Evolutionary conservation across 768 basidiomycete species (phyloP), one percentile per base, ranked within the genome.

Genomic region (Collybiopsis confluens): DNA sequence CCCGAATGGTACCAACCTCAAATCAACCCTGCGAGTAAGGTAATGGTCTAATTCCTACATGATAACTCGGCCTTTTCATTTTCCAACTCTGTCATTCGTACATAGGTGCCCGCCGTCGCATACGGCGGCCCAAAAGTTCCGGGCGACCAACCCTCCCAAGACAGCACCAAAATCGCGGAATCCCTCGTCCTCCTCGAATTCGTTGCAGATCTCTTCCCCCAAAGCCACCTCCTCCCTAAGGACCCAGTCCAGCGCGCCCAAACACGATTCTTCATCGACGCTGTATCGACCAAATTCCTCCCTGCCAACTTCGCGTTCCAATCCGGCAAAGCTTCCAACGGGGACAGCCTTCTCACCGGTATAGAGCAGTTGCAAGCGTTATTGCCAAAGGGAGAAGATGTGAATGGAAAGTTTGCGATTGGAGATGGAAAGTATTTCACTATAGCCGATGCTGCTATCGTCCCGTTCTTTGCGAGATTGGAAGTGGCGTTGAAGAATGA

Each of bases 181-280:
- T 86, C 84, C 3, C 78, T 81, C 43, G 70, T 86, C 35, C 78
- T 87, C 53, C 69, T 86, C 50, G 84, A 88, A 62, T 82, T 88
- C 67, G 64, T 87, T 54, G 81, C 81, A 9, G 85, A 86, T 62
- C 67, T 85, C 51, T 79, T 71, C 63, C 76, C 78, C 1, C 62
- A 71, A 35, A 50, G 59, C 30, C 5, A 18, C 26, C 68, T 86
- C 36, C 72, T 83, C 8, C 85, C 86, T 3, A 63, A 67, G 8
- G 79, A 83, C 62, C 81, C 81, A 0, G 73, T 86, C 35, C 58
- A 62, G 6, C 79, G 83, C 35, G 85, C 87, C 35, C 71, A 76
- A 53, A 78, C 73, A 7, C 81, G 85, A 21, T 80, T 86, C 66
- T 84, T 86, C 69, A 75, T 82, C 64, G 81, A 86, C 54, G 68